A percentile compares a stretch with the other conserved stretches of the same genome.
phyloP scores from a whole-genome alignment of 169 alveolate species.

The Babesia divergens region DNA sequence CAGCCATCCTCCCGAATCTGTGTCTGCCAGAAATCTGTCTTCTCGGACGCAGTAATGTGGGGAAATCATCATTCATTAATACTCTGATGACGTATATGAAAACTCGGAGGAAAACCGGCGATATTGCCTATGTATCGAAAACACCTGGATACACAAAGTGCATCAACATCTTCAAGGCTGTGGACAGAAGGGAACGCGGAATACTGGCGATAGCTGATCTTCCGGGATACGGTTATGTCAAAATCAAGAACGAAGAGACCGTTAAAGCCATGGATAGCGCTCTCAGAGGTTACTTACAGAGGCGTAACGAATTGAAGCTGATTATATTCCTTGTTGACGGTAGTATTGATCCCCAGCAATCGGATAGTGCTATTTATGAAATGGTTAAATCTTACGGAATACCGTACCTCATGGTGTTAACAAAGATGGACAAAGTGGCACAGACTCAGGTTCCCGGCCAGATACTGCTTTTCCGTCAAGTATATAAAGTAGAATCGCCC shows the following conservation, averaged over 20 bases:
- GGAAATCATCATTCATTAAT: conserved; percentile 65
- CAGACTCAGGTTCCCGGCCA: conserved; percentile 54
- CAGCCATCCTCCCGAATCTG: conserved; percentile 42
- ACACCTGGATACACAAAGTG: conserved; percentile 68
- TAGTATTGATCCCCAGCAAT: conserved; percentile 25
- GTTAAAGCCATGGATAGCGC: conserved; percentile 51
- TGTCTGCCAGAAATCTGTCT: conserved; percentile 58
- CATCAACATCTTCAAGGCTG: conserved; percentile 61
- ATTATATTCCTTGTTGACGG: conserved; percentile 61
- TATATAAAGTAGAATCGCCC: conserved; percentile 43
- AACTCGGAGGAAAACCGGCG: conserved; percentile 37
- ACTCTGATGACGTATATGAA: conserved; percentile 57
- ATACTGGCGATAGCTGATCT: conserved; percentile 52
- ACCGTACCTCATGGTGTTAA: conserved; percentile 47
- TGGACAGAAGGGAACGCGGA: conserved; percentile 53
- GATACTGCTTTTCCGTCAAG: conserved; percentile 40
- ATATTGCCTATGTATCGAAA: conserved; percentile 59
- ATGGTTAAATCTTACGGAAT: conserved; percentile 11
- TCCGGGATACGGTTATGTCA: conserved; percentile 63
- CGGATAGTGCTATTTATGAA: conserved; percentile 34
- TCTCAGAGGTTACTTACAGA: conserved; percentile 57
- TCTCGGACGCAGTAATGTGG: conserved; percentile 65
- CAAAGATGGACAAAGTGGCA: conserved; percentile 65
- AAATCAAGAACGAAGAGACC: conserved; percentile 53
- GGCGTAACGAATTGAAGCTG: conserved; percentile 60